These are phyloP conservation scores for Carnegiea gigantea DNA, from an alignment of 179 eudicot species.

Conservation along the genomic window DNA sequence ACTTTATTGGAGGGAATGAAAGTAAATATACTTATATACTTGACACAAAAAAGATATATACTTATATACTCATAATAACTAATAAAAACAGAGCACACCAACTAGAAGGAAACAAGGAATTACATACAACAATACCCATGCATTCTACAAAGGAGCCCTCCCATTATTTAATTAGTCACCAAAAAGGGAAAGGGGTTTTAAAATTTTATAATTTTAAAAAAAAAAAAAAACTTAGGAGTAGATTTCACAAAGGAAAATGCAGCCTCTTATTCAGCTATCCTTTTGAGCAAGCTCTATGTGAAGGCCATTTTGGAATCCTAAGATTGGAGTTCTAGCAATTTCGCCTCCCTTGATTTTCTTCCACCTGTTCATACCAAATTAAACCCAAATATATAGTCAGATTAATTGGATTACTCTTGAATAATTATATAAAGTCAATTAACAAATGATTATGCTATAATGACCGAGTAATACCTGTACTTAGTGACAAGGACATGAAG, in stretches of 20 bases:
- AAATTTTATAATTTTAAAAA: too few relatives aligned
- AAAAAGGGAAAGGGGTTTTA: too few relatives aligned
- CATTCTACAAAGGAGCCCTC: not conserved
- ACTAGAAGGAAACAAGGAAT: too few relatives aligned
- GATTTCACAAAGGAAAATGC: not conserved
- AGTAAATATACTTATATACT: too few relatives aligned
- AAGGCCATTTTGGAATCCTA: slow-evolving; percentile 44
- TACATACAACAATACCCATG: too few relatives aligned
- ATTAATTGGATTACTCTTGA: not conserved
- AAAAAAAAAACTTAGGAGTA: too few relatives aligned
- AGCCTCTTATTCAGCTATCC: not conserved
- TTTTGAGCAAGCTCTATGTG: slow-evolving; percentile 39
- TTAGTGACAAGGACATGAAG: slow-evolving; percentile 56
- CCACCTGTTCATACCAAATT: slow-evolving; percentile 31
- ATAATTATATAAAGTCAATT: not conserved
- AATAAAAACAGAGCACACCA: too few relatives aligned
- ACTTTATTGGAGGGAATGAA: too few relatives aligned
- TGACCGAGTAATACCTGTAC: slow-evolving; percentile 36
- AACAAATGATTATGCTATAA: not conserved
- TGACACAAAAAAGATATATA: too few relatives aligned
- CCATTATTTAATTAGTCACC: not conserved
- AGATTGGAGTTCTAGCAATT: slow-evolving; percentile 42
- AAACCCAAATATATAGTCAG: not conserved
- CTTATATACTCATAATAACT: too few relatives aligned
- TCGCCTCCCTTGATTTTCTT: slow-evolving; percentile 51